Evolutionary conservation across 1,139 yeast genomes (phyloP), one percentile per base, ranked within the genome.

Genomic region (Candida tropicalis): DNA sequence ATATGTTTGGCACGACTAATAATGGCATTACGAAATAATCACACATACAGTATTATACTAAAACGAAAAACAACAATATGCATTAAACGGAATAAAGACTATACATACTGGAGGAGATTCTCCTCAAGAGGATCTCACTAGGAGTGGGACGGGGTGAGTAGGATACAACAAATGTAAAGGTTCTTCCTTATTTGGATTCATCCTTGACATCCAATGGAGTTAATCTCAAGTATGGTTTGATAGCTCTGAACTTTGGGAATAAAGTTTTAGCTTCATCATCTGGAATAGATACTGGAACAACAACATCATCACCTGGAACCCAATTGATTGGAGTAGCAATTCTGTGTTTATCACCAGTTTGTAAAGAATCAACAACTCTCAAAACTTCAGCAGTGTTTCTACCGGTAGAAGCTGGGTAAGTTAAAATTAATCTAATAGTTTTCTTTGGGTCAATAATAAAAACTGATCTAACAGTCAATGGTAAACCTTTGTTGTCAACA

Each of bases 381-480:
- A 87, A 76, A 29, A 87, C 87, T 68, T 87, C 96, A 49, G 95
- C 93, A 38, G 95, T 83, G 79, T 87, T 87, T 71, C 96, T 79
- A 57, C 96, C 95, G 38, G 89, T 82, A 27, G 91, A 83, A 45
- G 95, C 90, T 40, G 95, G 96, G 71, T 87, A 87, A 32, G 90
- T 68, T 64, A 87, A 69, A 50, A 79, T 83, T 58, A 87, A 75
- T 62, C 95, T 77, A 55, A 87, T 76, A 55, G 78, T 84, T 75
- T 86, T 85, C 55, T 71, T 68, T 55, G 95, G 93, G 68, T 87
- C 95, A 64, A 87, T 86, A 59, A 87, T 75, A 69, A 84, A 87
- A 41, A 87, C 95, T 13, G 93, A 84, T 67, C 96, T 77, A 60
- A 87, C 84, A 46, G 95, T 87, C 67, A 82, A 77, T 48, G 87